phyloP scores from a whole-genome alignment of 257 asterid genomes.

The Solanum appendiculatum region DNA sequence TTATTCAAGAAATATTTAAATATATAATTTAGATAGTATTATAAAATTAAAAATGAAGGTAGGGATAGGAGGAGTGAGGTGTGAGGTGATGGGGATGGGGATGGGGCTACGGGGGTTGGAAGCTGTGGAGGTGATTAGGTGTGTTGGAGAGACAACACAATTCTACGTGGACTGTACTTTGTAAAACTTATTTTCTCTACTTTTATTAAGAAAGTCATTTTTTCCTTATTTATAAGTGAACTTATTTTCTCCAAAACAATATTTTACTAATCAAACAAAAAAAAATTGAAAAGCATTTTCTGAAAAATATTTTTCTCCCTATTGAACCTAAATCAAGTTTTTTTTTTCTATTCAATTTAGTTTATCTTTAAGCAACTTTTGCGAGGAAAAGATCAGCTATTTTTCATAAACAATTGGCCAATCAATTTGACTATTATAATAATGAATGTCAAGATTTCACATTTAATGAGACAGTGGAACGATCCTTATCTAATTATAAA shows the following conservation, averaged over 20 bases:
- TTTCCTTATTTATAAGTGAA: no score
- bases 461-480: background rate
- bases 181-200: no score
- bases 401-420: background rate
- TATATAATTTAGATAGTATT: no score
- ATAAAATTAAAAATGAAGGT: background rate
- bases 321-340: no score
- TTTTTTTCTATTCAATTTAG: background rate
- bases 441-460: background rate
- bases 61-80: background rate
- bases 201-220: no score
- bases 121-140: background rate
- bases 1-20: no score
- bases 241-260: no score
- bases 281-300: no score
- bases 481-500: background rate
- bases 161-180: no score
- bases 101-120: background rate
- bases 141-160: background rate
- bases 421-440: background rate
- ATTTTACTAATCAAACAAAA: no score
- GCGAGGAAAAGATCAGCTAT: no score
- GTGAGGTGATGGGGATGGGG: background rate
- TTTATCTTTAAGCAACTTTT: background rate
- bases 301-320: background rate